Evolutionary conservation across 2,329 filamentous ascomycete genomes (phyloP).

Genomic region (Daldinia eschscholtzii): DNA sequence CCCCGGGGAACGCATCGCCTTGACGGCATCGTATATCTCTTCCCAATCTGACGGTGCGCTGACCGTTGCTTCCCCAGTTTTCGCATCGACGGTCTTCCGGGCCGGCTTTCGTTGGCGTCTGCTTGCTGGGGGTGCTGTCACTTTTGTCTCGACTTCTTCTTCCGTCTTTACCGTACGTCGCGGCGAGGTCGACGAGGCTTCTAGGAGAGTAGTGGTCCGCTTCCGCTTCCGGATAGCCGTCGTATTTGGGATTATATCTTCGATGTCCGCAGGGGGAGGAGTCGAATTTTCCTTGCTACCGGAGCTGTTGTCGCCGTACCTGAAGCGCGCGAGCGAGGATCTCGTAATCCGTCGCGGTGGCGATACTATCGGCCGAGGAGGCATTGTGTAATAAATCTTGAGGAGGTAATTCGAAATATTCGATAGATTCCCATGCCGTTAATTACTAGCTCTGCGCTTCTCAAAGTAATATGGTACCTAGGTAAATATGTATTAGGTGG

Average conservation of each 20-base stretch:
- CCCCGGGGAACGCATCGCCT: conserved; percentile 76
- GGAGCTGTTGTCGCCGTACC: conserved; percentile 40
- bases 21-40: conserved; percentile 80
- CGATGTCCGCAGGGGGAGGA: conserved; percentile 47
- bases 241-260: conserved; percentile 47
- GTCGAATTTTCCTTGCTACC: conserved; percentile 29
- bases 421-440: conserved; percentile 37
- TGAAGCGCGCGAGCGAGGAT: conserved; percentile 52
- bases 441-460: not conserved
- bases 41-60: conserved; percentile 67
- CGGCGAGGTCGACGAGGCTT: conserved; percentile 19
- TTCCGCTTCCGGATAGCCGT: conserved; percentile 48
- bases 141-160: conserved; percentile 33
- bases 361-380: conserved; percentile 40
- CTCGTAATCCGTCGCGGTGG: conserved; percentile 52
- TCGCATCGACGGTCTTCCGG: conserved; percentile 45
- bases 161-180: conserved; percentile 34
- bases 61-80: conserved; percentile 40
- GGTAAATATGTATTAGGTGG: not conserved
- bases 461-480: not conserved
- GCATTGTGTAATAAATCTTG: conserved; percentile 40
- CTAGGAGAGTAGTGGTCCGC: conserved; percentile 36
- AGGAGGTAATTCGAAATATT: conserved; percentile 15
- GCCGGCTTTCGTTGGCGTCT: conserved; percentile 49
- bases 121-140: conserved; percentile 16